Percentiles rank a stretch among this genome's conserved stretches.
Conservation (phyloP, 495 filamentous ascomycete genomes). For the Penicillium argentinense region DNA sequence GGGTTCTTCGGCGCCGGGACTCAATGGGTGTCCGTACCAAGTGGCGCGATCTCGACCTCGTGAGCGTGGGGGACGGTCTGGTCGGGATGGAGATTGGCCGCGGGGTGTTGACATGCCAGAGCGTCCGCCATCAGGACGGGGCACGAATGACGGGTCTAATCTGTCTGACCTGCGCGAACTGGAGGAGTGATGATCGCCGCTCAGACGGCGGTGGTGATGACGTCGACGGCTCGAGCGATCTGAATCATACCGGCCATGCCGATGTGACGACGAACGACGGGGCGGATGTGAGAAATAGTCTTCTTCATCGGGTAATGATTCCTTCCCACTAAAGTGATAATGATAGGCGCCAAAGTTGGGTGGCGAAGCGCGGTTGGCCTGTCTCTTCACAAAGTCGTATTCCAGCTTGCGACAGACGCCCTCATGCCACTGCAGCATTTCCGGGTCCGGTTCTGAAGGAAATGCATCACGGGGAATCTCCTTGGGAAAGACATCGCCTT, state of each 20-base stretch:
- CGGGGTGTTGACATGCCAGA: conserved; percentile 29
- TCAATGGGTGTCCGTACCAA: conserved; percentile 21
- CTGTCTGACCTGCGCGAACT: conserved; percentile 25
- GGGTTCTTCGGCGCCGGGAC: conserved; percentile 22
- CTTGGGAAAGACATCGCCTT: conserved; percentile 74
- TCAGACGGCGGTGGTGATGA: conserved; percentile 24
- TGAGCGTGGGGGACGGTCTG: conserved; percentile 15
- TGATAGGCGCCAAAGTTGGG: conserved; percentile 35
- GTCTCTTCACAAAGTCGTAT: conserved; percentile 40
- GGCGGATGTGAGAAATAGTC: conserved; percentile 24
- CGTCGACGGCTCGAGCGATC: conserved; percentile 18
- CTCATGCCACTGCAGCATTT: conserved; percentile 84
- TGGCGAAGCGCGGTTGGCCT: conserved; percentile 30
- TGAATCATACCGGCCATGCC: conserved; percentile 20
- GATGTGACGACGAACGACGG: conserved; percentile 17
- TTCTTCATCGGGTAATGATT: conserved; percentile 28
- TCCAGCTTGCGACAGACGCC: conserved; percentile 52
- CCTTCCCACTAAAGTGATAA: conserved; percentile 34
- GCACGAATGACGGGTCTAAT: conserved; percentile 12
- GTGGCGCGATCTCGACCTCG: conserved; percentile 25
- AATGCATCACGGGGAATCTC: conserved; percentile 74
- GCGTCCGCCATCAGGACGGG: conserved; percentile 11
- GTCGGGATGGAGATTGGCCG: conserved; percentile 34
- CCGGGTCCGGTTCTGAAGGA: conserved; percentile 69
- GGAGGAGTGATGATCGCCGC: conserved; percentile 26